Evolutionary conservation across 2,329 filamentous ascomycete genomes (phyloP).

Genomic region (Fusarium ambrosium): DNA sequence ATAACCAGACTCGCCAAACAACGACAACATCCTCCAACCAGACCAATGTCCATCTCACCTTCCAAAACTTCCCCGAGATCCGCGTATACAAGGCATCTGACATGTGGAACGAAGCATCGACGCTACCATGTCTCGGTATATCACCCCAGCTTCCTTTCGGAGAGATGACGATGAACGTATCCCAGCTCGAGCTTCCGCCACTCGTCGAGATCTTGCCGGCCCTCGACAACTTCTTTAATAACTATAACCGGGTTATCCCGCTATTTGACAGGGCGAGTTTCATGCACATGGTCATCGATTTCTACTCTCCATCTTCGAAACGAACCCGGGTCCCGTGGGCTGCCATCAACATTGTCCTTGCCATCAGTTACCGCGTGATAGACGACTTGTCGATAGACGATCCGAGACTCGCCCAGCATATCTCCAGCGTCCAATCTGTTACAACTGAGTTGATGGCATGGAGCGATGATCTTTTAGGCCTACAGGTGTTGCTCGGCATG

Average conservation of each 20-base stretch:
- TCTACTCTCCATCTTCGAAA: conserved; percentile 40
- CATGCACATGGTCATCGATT: conserved; percentile 48
- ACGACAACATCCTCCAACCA: not conserved
- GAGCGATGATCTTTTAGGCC: conserved; percentile 48
- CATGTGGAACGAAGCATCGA: conserved; percentile 15
- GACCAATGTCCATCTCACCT: not conserved
- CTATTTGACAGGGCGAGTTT: conserved; percentile 50
- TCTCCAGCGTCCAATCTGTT: conserved; percentile 50
- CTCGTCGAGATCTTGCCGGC: conserved; percentile 1
- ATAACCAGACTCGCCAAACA: not conserved
- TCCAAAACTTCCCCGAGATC: conserved; percentile 13
- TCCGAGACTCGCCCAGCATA: conserved; percentile 36
- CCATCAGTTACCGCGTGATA: conserved; percentile 45
- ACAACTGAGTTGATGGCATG: conserved; percentile 50
- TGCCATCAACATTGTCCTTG: conserved; percentile 51
- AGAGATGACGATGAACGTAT: not conserved
- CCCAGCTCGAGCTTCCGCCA: conserved; percentile 12
- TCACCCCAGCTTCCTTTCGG: conserved; percentile 1
- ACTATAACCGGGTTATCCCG: conserved; percentile 37
- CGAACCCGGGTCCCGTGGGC: conserved; percentile 43
- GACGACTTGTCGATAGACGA: conserved; percentile 31
- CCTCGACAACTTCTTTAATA: conserved; percentile 11
- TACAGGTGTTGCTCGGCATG: conserved; percentile 52
- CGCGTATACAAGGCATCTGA: conserved; percentile 7
- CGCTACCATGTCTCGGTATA: conserved; percentile 13